Evolutionary conservation across 2,329 filamentous ascomycete genomes (phyloP), one percentile per base, ranked within the genome.

Genomic region (Beauveria sp.): DNA sequence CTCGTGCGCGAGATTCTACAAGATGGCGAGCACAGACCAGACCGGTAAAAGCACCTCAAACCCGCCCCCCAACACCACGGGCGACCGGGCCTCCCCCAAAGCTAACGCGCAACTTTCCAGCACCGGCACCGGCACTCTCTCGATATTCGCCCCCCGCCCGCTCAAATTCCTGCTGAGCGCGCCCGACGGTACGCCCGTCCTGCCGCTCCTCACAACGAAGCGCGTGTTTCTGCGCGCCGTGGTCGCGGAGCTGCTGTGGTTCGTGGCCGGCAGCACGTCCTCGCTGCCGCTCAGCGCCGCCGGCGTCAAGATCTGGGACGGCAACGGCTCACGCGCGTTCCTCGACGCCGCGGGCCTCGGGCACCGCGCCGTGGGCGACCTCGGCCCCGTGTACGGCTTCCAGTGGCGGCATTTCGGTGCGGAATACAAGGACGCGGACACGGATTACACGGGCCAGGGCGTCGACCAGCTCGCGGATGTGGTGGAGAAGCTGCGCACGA

Each of bases 341-440:
- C 89, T 99, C 43, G 93, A 99, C 78, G 87, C 81, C 65, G 83
- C 95, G 1, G 93, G 93, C 0, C 83, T 98, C 7, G 79, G 81
- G 0, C 86, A 96, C 71, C 90, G 93, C 63, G 90, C 86, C 58
- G 89, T 87, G 22, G 95, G 95, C 66, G 95, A 99, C 70, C 81
- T 99, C 0, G 95, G 95, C 0, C 95, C 95, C 34, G 93, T 98
- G 0, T 99, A 99, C 72, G 95, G 95, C 1, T 99, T 99, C 77
- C 95, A 99, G 76, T 99, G 95, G 95, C 89, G 95, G 3, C 93
- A 98, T 75, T 99, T 99, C 70, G 95, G 95, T 56, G 95, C 95
- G 5, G 86, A 91, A 64, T 99, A 99, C 73, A 79, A 87, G 20
- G 89, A 93, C 70, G 83, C 87, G 16, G 79, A 86, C 66, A 83